Evolutionary conservation across 2,329 filamentous ascomycete species (phyloP).

Genomic region (Hypoxylon sp.): DNA sequence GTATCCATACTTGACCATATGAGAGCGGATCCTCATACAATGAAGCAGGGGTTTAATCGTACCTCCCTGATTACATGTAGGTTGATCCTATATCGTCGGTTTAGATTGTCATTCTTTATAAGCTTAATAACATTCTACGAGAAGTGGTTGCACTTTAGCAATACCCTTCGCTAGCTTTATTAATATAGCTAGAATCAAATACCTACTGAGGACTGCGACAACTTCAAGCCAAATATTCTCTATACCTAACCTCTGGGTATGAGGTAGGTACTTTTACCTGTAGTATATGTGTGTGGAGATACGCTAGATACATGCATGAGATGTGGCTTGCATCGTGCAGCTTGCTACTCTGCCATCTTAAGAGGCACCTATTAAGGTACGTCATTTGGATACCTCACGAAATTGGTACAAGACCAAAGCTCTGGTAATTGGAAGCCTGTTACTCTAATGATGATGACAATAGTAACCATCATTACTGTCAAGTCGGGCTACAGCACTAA

Average conservation of each 20-base stretch:
- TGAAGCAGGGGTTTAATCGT: slow-evolving; percentile 3
- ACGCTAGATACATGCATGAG: neutral
- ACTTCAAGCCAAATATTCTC: neutral
- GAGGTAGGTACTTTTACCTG: too few species aligned
- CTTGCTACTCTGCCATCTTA: neutral
- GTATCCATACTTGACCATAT: neutral
- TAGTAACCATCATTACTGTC: too few species aligned
- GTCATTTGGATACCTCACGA: slow-evolving; percentile 13
- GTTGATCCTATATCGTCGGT: neutral
- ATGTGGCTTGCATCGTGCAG: slow-evolving; percentile 16
- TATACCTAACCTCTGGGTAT: neutral
- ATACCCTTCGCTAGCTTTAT: too few species aligned
- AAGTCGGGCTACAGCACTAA: neutral
- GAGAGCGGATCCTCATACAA: slow-evolving; percentile 10
- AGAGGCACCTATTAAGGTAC: neutral
- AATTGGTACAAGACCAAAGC: neutral
- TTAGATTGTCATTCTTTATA: neutral
- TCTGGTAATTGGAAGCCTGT: neutral
- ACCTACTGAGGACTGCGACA: neutral
- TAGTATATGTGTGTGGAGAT: neutral
- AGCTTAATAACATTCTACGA: too few species aligned
- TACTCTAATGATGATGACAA: neutral
- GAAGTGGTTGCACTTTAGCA: too few species aligned
- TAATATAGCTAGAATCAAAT: too few species aligned
- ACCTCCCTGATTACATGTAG: neutral